Evolutionary conservation across 140 eudicot species (phyloP).

Genomic region (Flaveria floridana): DNA sequence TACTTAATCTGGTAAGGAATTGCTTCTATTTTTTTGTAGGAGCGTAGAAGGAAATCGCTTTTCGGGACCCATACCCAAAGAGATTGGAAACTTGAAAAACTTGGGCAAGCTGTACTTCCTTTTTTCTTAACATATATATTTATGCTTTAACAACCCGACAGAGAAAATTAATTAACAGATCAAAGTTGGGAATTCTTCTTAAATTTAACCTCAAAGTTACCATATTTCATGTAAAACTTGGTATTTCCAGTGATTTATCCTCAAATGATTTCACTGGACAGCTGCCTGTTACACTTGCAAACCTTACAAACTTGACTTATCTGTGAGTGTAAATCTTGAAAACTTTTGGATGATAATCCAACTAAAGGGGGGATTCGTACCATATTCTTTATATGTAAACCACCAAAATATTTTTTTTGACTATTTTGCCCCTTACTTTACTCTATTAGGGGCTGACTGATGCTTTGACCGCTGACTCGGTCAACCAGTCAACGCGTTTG

Average conservation of each 20-base stretch:
- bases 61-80: constrained; percentile 30
- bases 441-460: too few species aligned
- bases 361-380: neutral
- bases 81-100: constrained; percentile 55
- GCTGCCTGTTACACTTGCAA: neutral
- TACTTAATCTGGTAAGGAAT: constrained; percentile 16
- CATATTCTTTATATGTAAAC: neutral
- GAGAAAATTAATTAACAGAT: neutral
- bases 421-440: neutral
- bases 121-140: neutral
- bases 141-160: neutral
- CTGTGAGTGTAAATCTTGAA: neutral
- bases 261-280: neutral
- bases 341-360: too few species aligned
- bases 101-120: constrained; percentile 51
- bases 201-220: neutral
- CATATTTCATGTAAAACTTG: neutral
- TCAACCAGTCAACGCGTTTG: too few species aligned
- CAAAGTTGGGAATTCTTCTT: neutral
- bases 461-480: too few species aligned
- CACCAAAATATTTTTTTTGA: neutral
- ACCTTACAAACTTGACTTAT: neutral
- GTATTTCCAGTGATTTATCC: neutral
- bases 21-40: constrained; percentile 41
- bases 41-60: constrained; percentile 57